phyloP scores from a whole-genome alignment of 176 grass and related monocot species.

The Aegilops sharonensis region DNA sequence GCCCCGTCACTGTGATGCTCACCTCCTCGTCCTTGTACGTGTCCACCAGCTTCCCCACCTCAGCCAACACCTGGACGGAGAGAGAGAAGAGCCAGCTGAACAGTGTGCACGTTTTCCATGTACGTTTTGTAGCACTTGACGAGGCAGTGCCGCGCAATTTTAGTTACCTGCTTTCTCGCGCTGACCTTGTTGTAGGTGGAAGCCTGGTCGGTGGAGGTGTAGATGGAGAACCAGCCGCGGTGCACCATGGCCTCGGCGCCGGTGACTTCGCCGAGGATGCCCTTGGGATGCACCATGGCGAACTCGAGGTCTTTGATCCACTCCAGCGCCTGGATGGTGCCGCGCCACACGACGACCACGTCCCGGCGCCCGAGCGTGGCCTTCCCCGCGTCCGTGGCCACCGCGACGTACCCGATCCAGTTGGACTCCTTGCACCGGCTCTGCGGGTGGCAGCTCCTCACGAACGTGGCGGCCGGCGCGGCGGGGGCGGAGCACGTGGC shows the following conservation, averaged over 20 bases:
- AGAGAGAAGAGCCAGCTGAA: too few species aligned
- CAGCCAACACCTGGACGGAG: conserved; percentile 48
- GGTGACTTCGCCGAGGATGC: conserved; percentile 13
- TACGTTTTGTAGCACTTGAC: too few species aligned
- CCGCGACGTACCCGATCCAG: conserved; percentile 88
- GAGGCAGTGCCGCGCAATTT: too few species aligned
- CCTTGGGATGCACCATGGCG: conserved; percentile 39
- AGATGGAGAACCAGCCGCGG: conserved; percentile 65
- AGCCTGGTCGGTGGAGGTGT: conserved; percentile 46
- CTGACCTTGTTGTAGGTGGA: conserved; percentile 64
- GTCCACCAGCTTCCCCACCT: conserved; percentile 54
- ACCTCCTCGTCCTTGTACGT: conserved; percentile 58
- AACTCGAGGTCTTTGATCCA: conserved; percentile 81
- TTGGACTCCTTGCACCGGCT: conserved; percentile 61
- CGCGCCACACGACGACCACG: conserved; percentile 79
- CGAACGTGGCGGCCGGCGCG: conserved; percentile 49
- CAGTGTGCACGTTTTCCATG: too few species aligned
- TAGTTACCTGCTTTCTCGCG: conserved; percentile 34
- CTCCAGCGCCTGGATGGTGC: conserved; percentile 54
- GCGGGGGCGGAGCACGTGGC: conserved; percentile 50
- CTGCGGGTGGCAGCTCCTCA: neutral
- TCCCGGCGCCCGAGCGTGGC: conserved; percentile 67
- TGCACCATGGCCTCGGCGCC: conserved; percentile 47
- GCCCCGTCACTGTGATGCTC: conserved; percentile 69
- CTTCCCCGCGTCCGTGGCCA: conserved; percentile 66